phyloP scores from a whole-genome alignment of 2,329 filamentous ascomycete genomes.

The Trichoderma arundinaceum region DNA sequence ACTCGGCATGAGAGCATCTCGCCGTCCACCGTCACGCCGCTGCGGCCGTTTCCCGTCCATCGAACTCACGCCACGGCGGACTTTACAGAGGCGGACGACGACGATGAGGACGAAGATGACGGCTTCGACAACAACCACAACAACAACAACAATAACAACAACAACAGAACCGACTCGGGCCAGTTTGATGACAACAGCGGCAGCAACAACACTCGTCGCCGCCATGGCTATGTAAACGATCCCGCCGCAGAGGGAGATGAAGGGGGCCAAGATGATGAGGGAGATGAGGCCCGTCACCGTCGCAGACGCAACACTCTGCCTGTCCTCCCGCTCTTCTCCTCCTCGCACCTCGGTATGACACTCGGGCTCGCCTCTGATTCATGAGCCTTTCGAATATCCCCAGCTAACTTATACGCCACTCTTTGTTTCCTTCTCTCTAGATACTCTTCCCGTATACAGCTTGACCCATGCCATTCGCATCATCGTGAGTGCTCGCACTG shows the following conservation, averaged over 20 bases:
- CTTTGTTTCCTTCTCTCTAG: conserved; percentile 51
- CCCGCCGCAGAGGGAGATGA: conserved; percentile 46
- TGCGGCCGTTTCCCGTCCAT: conserved; percentile 39
- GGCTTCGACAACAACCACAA: conserved; percentile 34
- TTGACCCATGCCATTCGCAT: conserved; percentile 89
- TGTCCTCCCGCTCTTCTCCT: conserved; percentile 78
- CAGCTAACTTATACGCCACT: conserved; percentile 12
- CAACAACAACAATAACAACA: not conserved
- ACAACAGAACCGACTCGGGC: not conserved
- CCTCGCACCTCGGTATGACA: conserved; percentile 71
- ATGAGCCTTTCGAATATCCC: not conserved
- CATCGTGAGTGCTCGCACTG: conserved; percentile 81
- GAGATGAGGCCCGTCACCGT: conserved; percentile 45
- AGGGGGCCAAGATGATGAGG: conserved; percentile 42
- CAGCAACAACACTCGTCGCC: conserved; percentile 22
- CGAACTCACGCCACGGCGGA: conserved; percentile 64
- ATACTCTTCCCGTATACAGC: conserved; percentile 85
- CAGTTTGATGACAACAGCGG: not conserved
- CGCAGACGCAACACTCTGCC: conserved; percentile 42
- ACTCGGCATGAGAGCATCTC: conserved; percentile 41
- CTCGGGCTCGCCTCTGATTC: not conserved
- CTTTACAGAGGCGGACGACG: conserved; percentile 67
- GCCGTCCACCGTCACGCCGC: conserved; percentile 41
- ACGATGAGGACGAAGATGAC: conserved; percentile 49
- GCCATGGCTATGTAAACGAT: conserved; percentile 51